A percentile compares a stretch with the other conserved stretches of the same genome.
Evolutionary conservation across 2,329 filamentous ascomycete genomes (phyloP).

Genomic region (Pestalotiopsis sp.): DNA sequence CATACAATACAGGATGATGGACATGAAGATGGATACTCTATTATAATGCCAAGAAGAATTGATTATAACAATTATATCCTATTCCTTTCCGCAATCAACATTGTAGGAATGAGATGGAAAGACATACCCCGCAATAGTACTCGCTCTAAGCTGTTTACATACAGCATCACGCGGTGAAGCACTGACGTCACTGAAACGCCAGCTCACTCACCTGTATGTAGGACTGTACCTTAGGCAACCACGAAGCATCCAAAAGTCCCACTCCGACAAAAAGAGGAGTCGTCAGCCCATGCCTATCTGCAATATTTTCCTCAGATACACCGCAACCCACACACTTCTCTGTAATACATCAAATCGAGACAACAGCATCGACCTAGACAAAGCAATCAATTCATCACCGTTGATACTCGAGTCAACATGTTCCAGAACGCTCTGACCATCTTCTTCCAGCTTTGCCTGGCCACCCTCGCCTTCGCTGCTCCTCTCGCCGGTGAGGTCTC

Average conservation of each 20-base stretch:
- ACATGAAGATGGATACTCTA: too few relatives aligned
- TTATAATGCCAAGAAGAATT: too few relatives aligned
- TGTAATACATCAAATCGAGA: constrained; percentile 20
- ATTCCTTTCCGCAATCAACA: too few relatives aligned
- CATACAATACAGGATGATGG: too few relatives aligned
- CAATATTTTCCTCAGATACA: background rate
- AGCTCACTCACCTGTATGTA: background rate
- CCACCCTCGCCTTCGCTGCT: constrained; percentile 51
- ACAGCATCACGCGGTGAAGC: background rate
- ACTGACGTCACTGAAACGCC: background rate
- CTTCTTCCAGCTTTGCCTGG: constrained; percentile 56
- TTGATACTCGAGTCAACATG: constrained; percentile 23
- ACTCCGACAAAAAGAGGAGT: constrained; percentile 30
- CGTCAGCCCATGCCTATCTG: constrained; percentile 46
- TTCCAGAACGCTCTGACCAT: constrained; percentile 39
- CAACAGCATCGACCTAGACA: background rate
- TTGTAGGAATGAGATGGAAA: background rate
- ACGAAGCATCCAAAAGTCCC: background rate
- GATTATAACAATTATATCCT: too few relatives aligned
- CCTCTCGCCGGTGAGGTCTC: constrained; percentile 42
- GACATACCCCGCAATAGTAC: background rate
- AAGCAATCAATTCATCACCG: background rate
- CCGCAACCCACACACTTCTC: background rate
- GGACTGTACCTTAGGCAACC: background rate
- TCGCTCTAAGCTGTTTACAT: background rate